Evolutionary conservation across 768 basidiomycete genomes (phyloP).

Genomic region (Termitomyces sp.): DNA sequence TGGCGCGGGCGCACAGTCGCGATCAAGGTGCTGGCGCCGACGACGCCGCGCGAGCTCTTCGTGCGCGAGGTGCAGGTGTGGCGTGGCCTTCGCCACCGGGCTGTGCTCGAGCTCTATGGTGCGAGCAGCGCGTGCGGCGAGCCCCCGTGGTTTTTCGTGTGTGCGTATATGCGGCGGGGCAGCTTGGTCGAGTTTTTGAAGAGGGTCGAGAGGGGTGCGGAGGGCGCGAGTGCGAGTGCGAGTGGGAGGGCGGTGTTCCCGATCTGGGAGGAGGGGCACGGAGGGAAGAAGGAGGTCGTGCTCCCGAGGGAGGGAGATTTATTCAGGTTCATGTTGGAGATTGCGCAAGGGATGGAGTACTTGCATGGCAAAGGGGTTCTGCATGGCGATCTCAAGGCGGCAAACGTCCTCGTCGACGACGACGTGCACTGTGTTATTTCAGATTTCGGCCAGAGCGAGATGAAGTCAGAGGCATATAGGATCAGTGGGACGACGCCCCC

Average conservation of each 20-base stretch:
- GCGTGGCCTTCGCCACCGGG: constrained; percentile 60
- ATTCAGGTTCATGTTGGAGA: constrained; percentile 62
- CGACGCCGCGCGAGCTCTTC: constrained; percentile 60
- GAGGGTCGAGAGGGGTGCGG: constrained; percentile 17
- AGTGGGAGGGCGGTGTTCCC: constrained; percentile 1
- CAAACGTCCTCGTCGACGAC: constrained; percentile 75
- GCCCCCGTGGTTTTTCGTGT: constrained; percentile 77
- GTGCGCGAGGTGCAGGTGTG: constrained; percentile 66
- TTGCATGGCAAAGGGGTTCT: constrained; percentile 62
- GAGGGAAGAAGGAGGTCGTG: not conserved
- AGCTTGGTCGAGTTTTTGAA: constrained; percentile 56
- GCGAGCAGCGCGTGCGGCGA: constrained; percentile 68
- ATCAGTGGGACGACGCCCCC: constrained; percentile 45
- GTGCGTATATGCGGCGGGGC: constrained; percentile 64
- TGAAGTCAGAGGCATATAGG: constrained; percentile 64
- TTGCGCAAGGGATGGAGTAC: constrained; percentile 79
- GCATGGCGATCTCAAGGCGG: constrained; percentile 74
- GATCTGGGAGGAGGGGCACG: not conserved
- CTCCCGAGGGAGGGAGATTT: constrained; percentile 27
- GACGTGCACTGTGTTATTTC: constrained; percentile 62
- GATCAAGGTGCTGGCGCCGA: constrained; percentile 64
- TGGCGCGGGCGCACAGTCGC: constrained; percentile 67
- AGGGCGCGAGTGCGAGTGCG: too few species aligned
- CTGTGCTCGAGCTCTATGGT: constrained; percentile 71
- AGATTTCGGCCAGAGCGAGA: constrained; percentile 80